Conservation (phyloP, 164 flowering plant species). For the Sedum album region DNA sequence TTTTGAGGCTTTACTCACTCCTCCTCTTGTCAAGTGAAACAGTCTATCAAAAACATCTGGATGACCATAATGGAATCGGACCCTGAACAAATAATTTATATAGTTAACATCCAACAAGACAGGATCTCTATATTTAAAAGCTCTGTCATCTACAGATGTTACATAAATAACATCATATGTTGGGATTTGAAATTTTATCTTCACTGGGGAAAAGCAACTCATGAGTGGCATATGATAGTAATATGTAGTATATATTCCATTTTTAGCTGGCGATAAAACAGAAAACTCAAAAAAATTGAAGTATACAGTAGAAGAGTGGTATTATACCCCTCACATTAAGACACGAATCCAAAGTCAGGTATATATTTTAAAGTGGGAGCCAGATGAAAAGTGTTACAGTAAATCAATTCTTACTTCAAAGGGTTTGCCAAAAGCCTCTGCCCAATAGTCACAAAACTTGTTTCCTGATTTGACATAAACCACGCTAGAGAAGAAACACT, state of each 20-base stretch:
- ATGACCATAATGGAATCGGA: conserved; percentile 63
- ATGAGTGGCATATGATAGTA: not conserved
- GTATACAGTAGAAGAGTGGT: not conserved
- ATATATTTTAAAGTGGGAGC: not conserved
- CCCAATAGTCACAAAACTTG: conserved; percentile 47
- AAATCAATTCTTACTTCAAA: conserved; percentile 23
- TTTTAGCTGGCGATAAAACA: not conserved
- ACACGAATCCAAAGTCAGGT: not conserved
- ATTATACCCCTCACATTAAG: not conserved
- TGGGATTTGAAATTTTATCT: not conserved
- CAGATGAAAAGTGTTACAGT: not conserved
- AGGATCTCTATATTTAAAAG: not conserved
- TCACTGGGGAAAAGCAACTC: not conserved
- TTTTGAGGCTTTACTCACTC: conserved; percentile 59
- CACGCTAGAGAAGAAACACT: conserved; percentile 58
- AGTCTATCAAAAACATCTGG: conserved; percentile 64
- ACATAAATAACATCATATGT: not conserved
- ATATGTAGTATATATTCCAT: not conserved
- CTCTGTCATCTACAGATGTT: not conserved
- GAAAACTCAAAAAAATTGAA: not conserved
- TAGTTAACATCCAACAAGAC: conserved; percentile 2
- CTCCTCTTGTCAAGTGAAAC: conserved; percentile 59
- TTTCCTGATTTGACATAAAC: conserved; percentile 56
- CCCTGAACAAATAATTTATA: conserved; percentile 28
- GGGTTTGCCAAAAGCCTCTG: conserved; percentile 53